Evolutionary conservation across 192 early-diverging fungal genomes (phyloP).

Genomic region (Coemansia sp.): DNA sequence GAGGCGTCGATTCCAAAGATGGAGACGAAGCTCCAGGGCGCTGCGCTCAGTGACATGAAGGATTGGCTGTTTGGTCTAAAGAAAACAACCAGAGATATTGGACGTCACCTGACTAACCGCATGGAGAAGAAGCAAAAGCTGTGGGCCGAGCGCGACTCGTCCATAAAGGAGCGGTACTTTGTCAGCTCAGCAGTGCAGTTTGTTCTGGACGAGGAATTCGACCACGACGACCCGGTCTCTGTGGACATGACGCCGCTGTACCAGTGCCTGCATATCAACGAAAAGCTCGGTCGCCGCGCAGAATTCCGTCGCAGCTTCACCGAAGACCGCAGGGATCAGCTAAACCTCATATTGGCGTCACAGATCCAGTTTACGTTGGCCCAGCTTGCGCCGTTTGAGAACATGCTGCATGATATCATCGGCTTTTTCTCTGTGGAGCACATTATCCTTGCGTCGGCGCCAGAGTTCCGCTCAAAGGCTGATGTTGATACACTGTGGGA

Average conservation of each 20-base stretch:
- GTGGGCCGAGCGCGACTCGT: slow-evolving; percentile 49
- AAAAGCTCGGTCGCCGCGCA: slow-evolving; percentile 82
- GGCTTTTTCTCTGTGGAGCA: slow-evolving; percentile 98
- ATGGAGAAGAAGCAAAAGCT: slow-evolving; percentile 69
- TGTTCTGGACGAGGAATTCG: slow-evolving; percentile 80
- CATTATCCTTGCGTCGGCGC: slow-evolving; percentile 81
- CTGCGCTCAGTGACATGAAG: slow-evolving; percentile 83
- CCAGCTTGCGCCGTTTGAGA: slow-evolving; percentile 61
- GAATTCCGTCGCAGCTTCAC: slow-evolving; percentile 88
- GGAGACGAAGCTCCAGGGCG: slow-evolving; percentile 83
- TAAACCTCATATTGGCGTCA: slow-evolving; percentile 76
- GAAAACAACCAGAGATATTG: slow-evolving; percentile 77
- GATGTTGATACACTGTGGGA: slow-evolving; percentile 92
- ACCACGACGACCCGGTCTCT: slow-evolving; percentile 70
- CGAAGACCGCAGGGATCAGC: slow-evolving; percentile 88
- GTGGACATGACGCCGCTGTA: slow-evolving; percentile 95
- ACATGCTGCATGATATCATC: slow-evolving; percentile 82
- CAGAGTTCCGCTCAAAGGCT: slow-evolving; percentile 82
- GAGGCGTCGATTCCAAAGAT: slow-evolving; percentile 85
- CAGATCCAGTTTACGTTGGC: slow-evolving; percentile 65
- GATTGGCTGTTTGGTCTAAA: slow-evolving; percentile 91
- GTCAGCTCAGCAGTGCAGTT: slow-evolving; percentile 80
- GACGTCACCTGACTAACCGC: slow-evolving; percentile 77
- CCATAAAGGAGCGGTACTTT: slow-evolving; percentile 46
- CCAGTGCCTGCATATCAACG: slow-evolving; percentile 95